Evolutionary conservation across 2,329 filamentous ascomycete species (phyloP).

Genomic region (Hymenoscyphus salicellus): DNA sequence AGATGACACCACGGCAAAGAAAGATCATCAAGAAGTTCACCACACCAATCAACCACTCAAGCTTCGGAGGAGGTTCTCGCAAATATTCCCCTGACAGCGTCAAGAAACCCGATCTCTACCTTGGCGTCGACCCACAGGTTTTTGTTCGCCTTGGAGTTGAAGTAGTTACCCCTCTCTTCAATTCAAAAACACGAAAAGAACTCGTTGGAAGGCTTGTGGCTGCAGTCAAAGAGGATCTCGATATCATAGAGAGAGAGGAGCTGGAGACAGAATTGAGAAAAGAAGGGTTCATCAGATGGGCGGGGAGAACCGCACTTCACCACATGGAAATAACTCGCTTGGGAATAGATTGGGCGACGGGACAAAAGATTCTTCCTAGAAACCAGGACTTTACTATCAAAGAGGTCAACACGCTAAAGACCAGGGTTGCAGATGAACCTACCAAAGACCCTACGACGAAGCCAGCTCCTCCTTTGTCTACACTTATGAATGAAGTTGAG

Average conservation of each 20-base stretch:
- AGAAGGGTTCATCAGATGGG: slow-evolving; percentile 36
- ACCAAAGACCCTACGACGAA: neutral
- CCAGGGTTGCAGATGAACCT: neutral
- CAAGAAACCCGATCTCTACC: slow-evolving; percentile 19
- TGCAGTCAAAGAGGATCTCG: slow-evolving; percentile 31
- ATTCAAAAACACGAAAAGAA: slow-evolving; percentile 29
- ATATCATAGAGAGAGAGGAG: slow-evolving; percentile 29
- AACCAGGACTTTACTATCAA: neutral
- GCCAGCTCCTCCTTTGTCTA: neutral
- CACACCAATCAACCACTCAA: slow-evolving; percentile 21
- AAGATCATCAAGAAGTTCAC: slow-evolving; percentile 22
- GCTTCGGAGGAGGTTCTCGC: slow-evolving; percentile 21
- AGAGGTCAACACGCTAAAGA: neutral
- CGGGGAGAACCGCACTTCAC: slow-evolving; percentile 28
- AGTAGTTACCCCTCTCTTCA: slow-evolving; percentile 20
- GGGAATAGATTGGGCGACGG: slow-evolving; percentile 32
- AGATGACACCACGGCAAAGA: slow-evolving; percentile 31
- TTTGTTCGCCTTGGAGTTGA: slow-evolving; percentile 33
- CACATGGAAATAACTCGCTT: slow-evolving; percentile 25
- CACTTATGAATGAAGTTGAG: neutral
- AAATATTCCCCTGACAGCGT: slow-evolving; percentile 17
- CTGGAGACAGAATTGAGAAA: slow-evolving; percentile 28
- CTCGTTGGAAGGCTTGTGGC: slow-evolving; percentile 29
- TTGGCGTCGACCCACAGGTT: slow-evolving; percentile 29
- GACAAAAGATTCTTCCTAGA: slow-evolving; percentile 26